Conservation (phyloP, 1,139 yeast genomes). For the Debaryomycetaceae sp. region DNA sequence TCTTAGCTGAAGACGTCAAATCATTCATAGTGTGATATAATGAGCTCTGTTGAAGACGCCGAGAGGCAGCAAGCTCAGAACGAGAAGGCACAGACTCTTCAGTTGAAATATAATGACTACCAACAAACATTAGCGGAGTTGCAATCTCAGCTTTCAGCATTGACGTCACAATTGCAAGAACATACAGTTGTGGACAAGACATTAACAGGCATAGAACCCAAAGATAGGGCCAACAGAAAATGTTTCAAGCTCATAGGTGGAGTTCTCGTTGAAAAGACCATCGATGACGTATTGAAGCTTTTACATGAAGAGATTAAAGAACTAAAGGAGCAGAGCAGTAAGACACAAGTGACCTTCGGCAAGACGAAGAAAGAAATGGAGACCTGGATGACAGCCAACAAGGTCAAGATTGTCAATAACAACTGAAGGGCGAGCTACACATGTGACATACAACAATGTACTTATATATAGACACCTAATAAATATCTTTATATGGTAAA, state of each 20-base stretch:
- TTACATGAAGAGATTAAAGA: constrained; percentile 56
- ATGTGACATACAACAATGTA: background rate
- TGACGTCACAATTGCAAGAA: constrained; percentile 42
- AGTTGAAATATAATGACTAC: constrained; percentile 57
- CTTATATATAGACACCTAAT: background rate
- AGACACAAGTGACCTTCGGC: constrained; percentile 43
- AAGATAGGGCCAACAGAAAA: constrained; percentile 55
- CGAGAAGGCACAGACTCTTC: constrained; percentile 48
- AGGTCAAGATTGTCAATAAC: constrained; percentile 58
- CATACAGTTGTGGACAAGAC: constrained; percentile 39
- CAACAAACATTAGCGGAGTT: constrained; percentile 59
- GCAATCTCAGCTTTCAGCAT: constrained; percentile 51
- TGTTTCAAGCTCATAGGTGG: constrained; percentile 96
- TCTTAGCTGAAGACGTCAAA: background rate
- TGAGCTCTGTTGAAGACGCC: constrained; percentile 8
- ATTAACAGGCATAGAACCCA: constrained; percentile 24
- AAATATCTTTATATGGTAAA: constrained; percentile 1
- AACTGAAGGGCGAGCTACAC: constrained; percentile 1
- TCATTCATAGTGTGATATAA: constrained; percentile 1
- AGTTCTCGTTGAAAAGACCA: constrained; percentile 79
- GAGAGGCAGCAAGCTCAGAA: constrained; percentile 26
- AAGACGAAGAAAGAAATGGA: constrained; percentile 55
- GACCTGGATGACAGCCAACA: constrained; percentile 63
- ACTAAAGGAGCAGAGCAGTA: constrained; percentile 41
- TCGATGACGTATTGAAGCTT: constrained; percentile 69